phyloP scores from a whole-genome alignment of 148 eudicot genomes.

The Drosera capensis region DNA sequence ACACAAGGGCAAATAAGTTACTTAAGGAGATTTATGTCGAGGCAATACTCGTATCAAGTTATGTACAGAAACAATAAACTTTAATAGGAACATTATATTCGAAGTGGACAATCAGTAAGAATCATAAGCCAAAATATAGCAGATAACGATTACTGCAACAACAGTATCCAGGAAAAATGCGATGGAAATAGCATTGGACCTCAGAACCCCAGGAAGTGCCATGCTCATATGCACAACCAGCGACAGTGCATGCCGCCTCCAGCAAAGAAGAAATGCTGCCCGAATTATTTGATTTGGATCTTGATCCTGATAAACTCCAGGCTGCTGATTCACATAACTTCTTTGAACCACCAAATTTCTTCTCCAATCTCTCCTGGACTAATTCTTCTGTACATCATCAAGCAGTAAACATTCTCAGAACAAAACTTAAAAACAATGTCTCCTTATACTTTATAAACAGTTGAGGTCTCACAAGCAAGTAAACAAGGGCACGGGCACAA shows the following conservation, averaged over 20 bases:
- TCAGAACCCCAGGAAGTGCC: constrained; percentile 17
- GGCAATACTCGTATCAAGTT: no score
- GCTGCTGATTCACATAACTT: constrained; percentile 11
- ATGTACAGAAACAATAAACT: no score
- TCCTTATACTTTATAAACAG: no score
- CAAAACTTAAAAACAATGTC: background rate
- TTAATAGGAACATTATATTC: no score
- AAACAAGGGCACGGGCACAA: no score
- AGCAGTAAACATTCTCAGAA: background rate
- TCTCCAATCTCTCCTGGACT: constrained; percentile 3
- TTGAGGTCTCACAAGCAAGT: no score
- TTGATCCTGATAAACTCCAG: constrained; percentile 5
- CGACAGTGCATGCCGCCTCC: constrained; percentile 12
- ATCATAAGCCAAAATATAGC: background rate
- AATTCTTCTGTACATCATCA: background rate
- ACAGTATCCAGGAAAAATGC: background rate
- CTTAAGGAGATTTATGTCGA: no score
- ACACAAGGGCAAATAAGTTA: no score
- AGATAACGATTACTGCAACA: background rate
- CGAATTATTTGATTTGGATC: background rate
- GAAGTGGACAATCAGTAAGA: background rate
- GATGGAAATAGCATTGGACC: constrained; percentile 1
- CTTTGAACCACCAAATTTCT: constrained; percentile 14
- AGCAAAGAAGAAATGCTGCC: constrained; percentile 1
- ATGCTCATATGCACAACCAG: constrained; percentile 16